Evolutionary conservation across 768 basidiomycete genomes (phyloP).

Genomic region (Vararia minispora): DNA sequence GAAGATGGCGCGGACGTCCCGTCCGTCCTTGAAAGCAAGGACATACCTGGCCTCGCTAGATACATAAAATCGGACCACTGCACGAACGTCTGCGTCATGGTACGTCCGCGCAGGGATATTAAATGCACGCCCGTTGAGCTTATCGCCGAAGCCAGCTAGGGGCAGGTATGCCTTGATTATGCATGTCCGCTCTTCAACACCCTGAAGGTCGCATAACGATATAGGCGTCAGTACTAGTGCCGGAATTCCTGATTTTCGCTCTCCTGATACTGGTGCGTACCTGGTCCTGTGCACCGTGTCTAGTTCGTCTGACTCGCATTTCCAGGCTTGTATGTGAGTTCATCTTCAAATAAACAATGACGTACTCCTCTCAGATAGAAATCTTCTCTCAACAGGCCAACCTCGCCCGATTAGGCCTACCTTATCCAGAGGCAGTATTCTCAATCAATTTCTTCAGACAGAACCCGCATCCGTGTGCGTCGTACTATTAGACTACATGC

Average conservation of each 20-base stretch:
- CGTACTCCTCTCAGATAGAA: not conserved
- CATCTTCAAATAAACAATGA: not conserved
- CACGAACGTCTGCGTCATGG: conserved; percentile 21
- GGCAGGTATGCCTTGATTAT: conserved; percentile 8
- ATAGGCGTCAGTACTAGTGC: conserved; percentile 68
- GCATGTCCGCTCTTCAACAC: no score
- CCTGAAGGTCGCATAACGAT: not conserved
- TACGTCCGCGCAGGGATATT: conserved; percentile 4
- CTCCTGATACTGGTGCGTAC: conserved; percentile 65
- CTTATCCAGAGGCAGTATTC: conserved; percentile 94
- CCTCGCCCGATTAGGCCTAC: conserved; percentile 63
- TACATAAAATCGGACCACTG: conserved; percentile 21
- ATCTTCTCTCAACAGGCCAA: conserved; percentile 43
- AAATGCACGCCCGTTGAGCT: not conserved
- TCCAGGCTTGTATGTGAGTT: conserved; percentile 43
- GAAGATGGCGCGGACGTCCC: no score
- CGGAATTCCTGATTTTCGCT: conserved; percentile 85
- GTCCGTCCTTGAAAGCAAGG: conserved; percentile 4
- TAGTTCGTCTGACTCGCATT: conserved; percentile 1
- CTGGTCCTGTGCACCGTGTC: not conserved
- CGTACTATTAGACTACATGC: not conserved
- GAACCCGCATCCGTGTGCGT: conserved; percentile 72
- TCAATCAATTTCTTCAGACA: conserved; percentile 77
- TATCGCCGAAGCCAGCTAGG: conserved; percentile 8
- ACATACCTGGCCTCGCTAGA: conserved; percentile 16